Evolutionary conservation across 2,329 filamentous ascomycete species (phyloP).

Genomic region (Penicillium rolfsii): DNA sequence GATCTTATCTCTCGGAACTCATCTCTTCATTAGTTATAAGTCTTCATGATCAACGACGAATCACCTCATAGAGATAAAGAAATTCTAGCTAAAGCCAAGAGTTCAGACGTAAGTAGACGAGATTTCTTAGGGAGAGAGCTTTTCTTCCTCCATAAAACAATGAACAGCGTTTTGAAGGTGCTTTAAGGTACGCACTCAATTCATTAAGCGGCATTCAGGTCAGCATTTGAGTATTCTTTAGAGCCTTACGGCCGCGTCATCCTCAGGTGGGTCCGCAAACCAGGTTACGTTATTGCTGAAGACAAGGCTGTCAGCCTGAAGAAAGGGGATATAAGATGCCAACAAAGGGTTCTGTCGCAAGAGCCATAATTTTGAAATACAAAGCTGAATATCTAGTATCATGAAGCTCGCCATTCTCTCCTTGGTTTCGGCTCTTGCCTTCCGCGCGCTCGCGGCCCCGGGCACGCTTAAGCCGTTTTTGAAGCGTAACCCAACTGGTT

Average conservation of each 20-base stretch:
- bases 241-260: constrained; percentile 4
- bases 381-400: not conserved
- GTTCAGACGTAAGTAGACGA: not conserved
- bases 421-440: constrained; percentile 12
- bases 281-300: not conserved
- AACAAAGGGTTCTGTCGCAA: not conserved
- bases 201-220: not conserved
- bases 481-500: constrained; percentile 21
- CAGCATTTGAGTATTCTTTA: constrained; percentile 2
- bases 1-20: not conserved
- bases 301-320: not conserved
- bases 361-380: not conserved
- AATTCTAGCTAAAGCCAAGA: not conserved
- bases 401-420: constrained; percentile 20
- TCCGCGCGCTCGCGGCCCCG: constrained; percentile 8
- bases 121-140: too few species aligned
- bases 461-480: constrained; percentile 6
- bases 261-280: not conserved
- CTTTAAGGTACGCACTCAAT: not conserved
- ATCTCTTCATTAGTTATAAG: too few species aligned
- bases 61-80: not conserved
- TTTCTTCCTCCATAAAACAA: not conserved
- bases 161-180: not conserved
- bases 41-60: too few species aligned
- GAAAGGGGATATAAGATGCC: constrained; percentile 3